Conservation (phyloP, 768 basidiomycete genomes). For the Leccinum arenicola region DNA sequence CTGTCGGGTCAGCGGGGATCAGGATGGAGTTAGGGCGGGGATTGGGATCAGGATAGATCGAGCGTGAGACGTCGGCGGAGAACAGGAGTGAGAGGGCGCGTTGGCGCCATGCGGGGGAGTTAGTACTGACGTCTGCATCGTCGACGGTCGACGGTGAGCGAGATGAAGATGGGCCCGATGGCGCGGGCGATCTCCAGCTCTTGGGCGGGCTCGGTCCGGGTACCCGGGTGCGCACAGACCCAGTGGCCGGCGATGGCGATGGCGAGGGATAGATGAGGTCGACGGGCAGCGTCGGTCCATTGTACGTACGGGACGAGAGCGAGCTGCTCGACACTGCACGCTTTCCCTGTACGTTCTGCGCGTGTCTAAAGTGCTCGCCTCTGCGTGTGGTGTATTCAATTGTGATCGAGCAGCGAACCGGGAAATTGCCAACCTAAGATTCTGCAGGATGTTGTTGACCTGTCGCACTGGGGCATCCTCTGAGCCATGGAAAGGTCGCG, state of each 20-base stretch:
- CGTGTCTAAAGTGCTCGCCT: conserved; percentile 69
- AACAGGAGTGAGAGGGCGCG: conserved; percentile 56
- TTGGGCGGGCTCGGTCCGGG: conserved; percentile 54
- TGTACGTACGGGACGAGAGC: conserved; percentile 29
- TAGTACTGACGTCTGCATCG: conserved; percentile 6
- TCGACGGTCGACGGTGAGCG: conserved; percentile 4
- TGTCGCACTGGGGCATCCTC: conserved; percentile 18
- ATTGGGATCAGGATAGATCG: conserved; percentile 13
- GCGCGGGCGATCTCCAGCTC: conserved; percentile 48
- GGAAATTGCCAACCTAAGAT: conserved; percentile 22
- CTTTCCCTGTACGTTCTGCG: conserved; percentile 48
- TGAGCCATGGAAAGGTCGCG: conserved; percentile 10
- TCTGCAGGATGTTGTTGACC: conserved; percentile 29
- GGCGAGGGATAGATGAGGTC: conserved; percentile 36
- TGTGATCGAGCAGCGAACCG: not conserved
- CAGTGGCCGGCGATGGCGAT: conserved; percentile 1
- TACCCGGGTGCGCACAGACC: conserved; percentile 10
- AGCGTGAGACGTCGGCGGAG: conserved; percentile 13
- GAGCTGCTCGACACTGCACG: conserved; percentile 12
- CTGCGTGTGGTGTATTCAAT: conserved; percentile 31
- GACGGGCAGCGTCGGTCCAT: conserved; percentile 45
- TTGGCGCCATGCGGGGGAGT: conserved; percentile 46
- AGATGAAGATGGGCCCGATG: conserved; percentile 10
- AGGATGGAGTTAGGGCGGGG: conserved; percentile 13
- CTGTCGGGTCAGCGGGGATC: not conserved